These are phyloP conservation scores for Boletus barrowsii DNA, from an alignment of 768 basidiomycete genomes.

Conservation along the genomic window DNA sequence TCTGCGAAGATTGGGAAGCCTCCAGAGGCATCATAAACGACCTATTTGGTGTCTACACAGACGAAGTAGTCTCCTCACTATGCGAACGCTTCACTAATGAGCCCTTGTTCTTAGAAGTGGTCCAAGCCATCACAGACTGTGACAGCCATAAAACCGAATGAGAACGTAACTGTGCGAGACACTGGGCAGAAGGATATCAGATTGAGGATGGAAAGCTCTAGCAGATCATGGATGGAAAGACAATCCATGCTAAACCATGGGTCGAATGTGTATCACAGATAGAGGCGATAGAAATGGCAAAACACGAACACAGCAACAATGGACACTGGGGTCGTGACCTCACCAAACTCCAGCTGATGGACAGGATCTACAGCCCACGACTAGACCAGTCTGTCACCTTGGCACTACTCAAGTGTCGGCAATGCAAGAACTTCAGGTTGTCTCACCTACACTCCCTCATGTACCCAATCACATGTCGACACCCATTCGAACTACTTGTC, in stretches of 20 bases:
- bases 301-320: neutral
- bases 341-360: neutral
- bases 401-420: constrained; percentile 17
- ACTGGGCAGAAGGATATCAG: constrained; percentile 2
- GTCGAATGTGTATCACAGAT: neutral
- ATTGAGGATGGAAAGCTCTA: constrained; percentile 21
- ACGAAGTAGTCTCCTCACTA: neutral
- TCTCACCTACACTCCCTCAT: constrained; percentile 26
- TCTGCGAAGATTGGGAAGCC: constrained; percentile 26
- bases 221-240: constrained; percentile 6
- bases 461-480: constrained; percentile 34
- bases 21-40: neutral
- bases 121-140: neutral
- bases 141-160: neutral
- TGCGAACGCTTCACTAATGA: neutral
- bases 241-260: neutral
- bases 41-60: neutral
- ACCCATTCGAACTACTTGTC: constrained; percentile 32
- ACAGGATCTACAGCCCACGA: neutral
- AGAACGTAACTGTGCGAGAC: neutral
- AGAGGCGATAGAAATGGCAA: constrained; percentile 2
- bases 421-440: constrained; percentile 24
- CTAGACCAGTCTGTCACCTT: constrained; percentile 8
- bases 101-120: neutral
- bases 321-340: constrained; percentile 10